Evolutionary conservation across 345 rosid species (phyloP), one percentile per base, ranked within the genome.

Genomic region (Gossypium arboreum): DNA sequence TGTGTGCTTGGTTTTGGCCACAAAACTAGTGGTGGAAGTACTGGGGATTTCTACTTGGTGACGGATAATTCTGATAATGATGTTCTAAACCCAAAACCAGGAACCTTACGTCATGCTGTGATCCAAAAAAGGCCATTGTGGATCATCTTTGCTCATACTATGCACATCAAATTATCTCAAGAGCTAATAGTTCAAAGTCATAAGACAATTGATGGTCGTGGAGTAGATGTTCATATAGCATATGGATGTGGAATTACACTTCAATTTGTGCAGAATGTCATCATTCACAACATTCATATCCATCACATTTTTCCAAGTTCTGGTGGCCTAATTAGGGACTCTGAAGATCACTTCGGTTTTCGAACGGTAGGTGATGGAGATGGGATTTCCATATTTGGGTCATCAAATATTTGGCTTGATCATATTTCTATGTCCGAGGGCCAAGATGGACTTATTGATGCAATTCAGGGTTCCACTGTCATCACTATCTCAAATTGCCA

Each of bases 291-390:
- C 50, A 61, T 92, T 10, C 89, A 80, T 54, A 45, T 94, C 61
- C 93, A 88, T 76, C 81, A 92, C 81, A 81, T 84, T 27, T 17
- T 75, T 27, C 7, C 76, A 0, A 81, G 75, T 2, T 12, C 29
- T 7, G 97, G 97, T 16, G 98, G 97, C 3, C 3, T 84, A 50
- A 82, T 94, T 9, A 85, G 98, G 78, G 97, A 94, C 77, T 82
- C 97, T 0, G 78, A 75, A 12, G 79, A 81, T 3, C 98, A 92
- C 62, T 60, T 50, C 22, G 98, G 97, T 24, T 51, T 22, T 3
- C 71, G 97, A 12, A 82, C 89, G 0, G 48, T 2, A 11, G 84
- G 89, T 2, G 94, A 91, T 25, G 92, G 97, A 1, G 97, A 89
- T 79, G 92, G 91, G 0, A 84, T 91, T 60, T 81, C 39, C 5